Conservation (phyloP, 2,329 filamentous ascomycete species). For the Cryphonectria naterciae region DNA sequence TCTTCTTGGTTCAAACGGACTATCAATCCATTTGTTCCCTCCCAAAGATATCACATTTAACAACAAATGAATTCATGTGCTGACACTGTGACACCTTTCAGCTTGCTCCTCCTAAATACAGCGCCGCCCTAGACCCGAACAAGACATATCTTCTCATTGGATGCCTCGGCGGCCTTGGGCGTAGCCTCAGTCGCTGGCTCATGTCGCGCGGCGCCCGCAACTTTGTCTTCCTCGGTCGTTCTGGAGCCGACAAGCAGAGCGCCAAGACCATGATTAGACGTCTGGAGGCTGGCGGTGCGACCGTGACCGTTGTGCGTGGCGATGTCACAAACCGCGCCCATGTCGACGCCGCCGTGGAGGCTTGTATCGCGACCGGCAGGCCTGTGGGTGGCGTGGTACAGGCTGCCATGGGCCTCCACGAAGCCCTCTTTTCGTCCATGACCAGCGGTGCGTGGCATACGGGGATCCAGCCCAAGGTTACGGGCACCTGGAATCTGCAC, state of each 20-base stretch:
- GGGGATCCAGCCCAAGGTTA: background rate
- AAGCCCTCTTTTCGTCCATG: background rate
- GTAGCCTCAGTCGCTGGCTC: conserved; percentile 13
- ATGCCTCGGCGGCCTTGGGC: background rate
- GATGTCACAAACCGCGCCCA: conserved; percentile 48
- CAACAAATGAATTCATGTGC: too few relatives aligned
- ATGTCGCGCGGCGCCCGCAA: conserved; percentile 12
- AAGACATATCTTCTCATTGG: background rate
- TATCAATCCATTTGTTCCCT: too few relatives aligned
- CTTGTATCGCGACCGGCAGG: conserved; percentile 35
- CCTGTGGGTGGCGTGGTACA: background rate
- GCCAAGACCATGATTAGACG: conserved; percentile 8
- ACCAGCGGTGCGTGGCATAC: background rate
- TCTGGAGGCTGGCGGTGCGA: conserved; percentile 40
- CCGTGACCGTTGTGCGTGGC: conserved; percentile 51
- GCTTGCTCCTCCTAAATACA: background rate
- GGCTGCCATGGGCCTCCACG: background rate
- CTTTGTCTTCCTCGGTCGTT: conserved; percentile 15
- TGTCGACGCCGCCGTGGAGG: conserved; percentile 43
- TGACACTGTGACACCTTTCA: background rate
- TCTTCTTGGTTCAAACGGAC: too few relatives aligned
- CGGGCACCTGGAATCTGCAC: background rate
- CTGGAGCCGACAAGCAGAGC: conserved; percentile 5
- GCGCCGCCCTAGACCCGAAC: background rate
- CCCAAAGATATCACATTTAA: too few relatives aligned